Percentiles rank a stretch among this genome's conserved stretches.
Evolutionary conservation across 2,329 filamentous ascomycete species (phyloP).

Genomic region (Coleophoma eucalyptorum): DNA sequence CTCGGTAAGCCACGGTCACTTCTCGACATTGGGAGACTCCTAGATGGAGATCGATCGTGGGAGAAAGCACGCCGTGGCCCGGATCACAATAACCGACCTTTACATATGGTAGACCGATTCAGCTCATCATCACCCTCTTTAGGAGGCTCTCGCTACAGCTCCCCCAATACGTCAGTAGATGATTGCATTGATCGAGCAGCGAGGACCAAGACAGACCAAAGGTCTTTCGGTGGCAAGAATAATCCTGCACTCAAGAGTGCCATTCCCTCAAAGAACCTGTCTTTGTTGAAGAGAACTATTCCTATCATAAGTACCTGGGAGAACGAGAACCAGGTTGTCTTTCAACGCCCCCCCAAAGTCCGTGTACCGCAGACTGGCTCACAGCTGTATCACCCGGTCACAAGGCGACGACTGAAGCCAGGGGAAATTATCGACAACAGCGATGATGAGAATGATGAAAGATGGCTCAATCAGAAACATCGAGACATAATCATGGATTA

Average conservation of each 20-base stretch:
- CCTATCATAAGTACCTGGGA: constrained; percentile 6
- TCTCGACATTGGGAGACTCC: constrained; percentile 40
- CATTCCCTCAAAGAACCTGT: background rate
- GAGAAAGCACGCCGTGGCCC: constrained; percentile 37
- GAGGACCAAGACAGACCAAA: too few species aligned
- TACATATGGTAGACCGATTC: constrained; percentile 8
- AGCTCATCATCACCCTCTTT: constrained; percentile 21
- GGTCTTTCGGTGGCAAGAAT: too few species aligned
- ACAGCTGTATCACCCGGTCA: constrained; percentile 22
- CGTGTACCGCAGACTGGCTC: constrained; percentile 13
- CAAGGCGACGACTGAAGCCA: constrained; percentile 18
- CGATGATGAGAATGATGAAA: constrained; percentile 25
- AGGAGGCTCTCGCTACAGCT: constrained; percentile 18
- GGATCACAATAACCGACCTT: constrained; percentile 25
- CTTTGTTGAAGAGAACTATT: background rate
- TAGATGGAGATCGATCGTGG: constrained; percentile 44
- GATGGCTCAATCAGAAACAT: constrained; percentile 24
- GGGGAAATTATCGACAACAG: constrained; percentile 22
- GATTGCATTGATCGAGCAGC: constrained; percentile 2
- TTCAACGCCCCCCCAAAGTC: constrained; percentile 2
- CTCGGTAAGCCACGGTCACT: constrained; percentile 38
- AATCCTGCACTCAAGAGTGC: background rate
- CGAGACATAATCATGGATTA: constrained; percentile 24
- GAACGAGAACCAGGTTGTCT: background rate
- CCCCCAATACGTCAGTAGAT: constrained; percentile 19